Conservation (phyloP, 2,329 filamentous ascomycete genomes). For the Colletotrichum sidae region DNA sequence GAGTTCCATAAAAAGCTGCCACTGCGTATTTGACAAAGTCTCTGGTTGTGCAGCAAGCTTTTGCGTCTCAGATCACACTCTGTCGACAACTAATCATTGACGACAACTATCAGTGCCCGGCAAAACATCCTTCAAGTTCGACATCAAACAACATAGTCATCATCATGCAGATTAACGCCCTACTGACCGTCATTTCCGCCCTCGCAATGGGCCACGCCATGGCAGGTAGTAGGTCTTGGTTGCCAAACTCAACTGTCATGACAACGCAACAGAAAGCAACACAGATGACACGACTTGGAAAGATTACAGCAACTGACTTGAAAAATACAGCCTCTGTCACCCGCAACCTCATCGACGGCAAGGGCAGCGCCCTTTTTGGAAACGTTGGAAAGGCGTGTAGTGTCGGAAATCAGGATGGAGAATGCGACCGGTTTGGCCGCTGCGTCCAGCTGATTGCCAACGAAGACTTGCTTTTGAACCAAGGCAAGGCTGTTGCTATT, state of each 20-base stretch:
- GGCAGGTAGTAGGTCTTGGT: constrained; percentile 22
- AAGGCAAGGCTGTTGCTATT: constrained; percentile 14
- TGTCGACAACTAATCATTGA: background rate
- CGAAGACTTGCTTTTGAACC: constrained; percentile 23
- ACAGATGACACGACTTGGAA: background rate
- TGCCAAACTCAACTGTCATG: too few species aligned
- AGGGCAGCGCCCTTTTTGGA: constrained; percentile 29
- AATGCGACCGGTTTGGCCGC: constrained; percentile 30
- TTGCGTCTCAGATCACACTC: background rate
- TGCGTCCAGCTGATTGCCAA: constrained; percentile 28
- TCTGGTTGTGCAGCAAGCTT: too few species aligned
- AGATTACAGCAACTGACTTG: background rate
- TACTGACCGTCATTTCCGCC: constrained; percentile 17
- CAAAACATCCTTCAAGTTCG: background rate
- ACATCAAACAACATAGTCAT: background rate
- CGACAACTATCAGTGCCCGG: constrained; percentile 14
- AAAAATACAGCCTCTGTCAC: constrained; percentile 6
- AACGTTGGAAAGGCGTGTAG: constrained; percentile 24
- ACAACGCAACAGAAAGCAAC: accelerated
- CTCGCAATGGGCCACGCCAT: constrained; percentile 13
- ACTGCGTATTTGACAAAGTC: too few species aligned
- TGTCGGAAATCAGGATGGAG: constrained; percentile 23
- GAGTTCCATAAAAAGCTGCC: too few species aligned
- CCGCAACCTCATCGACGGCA: constrained; percentile 23
- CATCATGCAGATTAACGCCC: constrained; percentile 23